Evolutionary conservation across 306 rosid genomes (phyloP), one percentile per base, ranked within the genome.

Genomic region (Rosa lucieae): DNA sequence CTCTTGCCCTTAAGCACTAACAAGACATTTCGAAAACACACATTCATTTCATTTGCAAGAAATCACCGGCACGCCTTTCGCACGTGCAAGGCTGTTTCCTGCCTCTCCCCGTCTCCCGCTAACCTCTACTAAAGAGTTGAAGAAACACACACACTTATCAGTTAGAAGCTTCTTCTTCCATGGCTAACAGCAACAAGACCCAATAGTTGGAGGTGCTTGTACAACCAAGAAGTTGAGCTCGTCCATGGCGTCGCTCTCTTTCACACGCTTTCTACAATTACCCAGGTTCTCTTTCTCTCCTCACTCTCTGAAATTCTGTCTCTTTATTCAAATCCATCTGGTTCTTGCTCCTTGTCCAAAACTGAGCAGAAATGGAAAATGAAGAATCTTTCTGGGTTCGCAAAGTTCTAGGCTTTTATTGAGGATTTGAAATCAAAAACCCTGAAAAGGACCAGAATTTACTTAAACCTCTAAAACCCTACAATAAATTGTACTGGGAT

Each of bases 161-260:
- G 21, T 17, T 35, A 15, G 12, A 35, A 65, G 70, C 75, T 43
- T 82, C 77, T 43, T 8, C 63, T 72, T 43, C 23, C 74, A 86
- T 86, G 89, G 61, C 87, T 51, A 29, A 79, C 78, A 37, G 42
- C 78, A 67, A 20, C 67, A 70, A 40, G 5, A 35, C 84, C 79
- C 83, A 17, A 9, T 76, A 26, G 63, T 70, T 80, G 44, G 78
- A 84, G 51, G 61, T 73, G 53, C 70, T 67, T 49, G 23, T 21
- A 49, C 48, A 40, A 44, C 39, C 23, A 43, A 58, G 0, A 59
- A 61, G 17, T 44, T 75, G 46, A 61, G 72, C 77, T 82, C 65
- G 42, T 86, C 80, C 15, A 93, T 91, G 97, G 90, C 96, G 59
- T 87, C 79, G 39, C 79, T 93, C 1, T 84, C 92, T 48, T 85